phyloP scores from a whole-genome alignment of 768 basidiomycete species.

The Hortiboletus flavorubellus region DNA sequence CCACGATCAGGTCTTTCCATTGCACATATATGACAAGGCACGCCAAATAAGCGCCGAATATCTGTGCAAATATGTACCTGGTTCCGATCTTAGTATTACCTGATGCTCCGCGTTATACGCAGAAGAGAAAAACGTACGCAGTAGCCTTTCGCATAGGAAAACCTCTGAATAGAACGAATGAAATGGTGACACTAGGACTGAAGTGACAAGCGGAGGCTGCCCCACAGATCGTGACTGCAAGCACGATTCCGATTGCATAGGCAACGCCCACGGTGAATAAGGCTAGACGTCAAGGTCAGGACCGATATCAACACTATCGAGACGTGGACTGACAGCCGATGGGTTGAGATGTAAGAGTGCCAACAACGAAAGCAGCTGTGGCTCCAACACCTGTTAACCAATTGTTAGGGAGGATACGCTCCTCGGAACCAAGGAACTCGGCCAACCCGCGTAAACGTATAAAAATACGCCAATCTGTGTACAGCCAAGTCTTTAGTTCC shows the following conservation, averaged over 20 bases:
- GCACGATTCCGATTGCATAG: constrained; percentile 57
- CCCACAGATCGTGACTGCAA: constrained; percentile 51
- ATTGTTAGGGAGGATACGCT: neutral
- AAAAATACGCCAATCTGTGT: constrained; percentile 57
- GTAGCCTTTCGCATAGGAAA: constrained; percentile 52
- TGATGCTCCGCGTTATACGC: neutral
- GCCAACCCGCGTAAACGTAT: constrained; percentile 51
- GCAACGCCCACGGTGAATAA: constrained; percentile 55
- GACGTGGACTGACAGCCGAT: constrained; percentile 46
- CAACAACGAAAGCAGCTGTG: constrained; percentile 47
- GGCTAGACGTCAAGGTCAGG: constrained; percentile 33
- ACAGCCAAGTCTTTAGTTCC: constrained; percentile 4
- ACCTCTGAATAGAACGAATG: constrained; percentile 47
- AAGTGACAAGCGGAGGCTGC: constrained; percentile 63
- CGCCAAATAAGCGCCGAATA: constrained; percentile 63
- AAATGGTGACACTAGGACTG: constrained; percentile 59
- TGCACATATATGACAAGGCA: constrained; percentile 59
- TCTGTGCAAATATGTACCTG: constrained; percentile 66
- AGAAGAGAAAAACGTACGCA: constrained; percentile 36
- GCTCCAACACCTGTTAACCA: constrained; percentile 48
- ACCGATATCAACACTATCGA: neutral
- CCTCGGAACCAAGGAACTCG: neutral
- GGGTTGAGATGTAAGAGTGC: constrained; percentile 39
- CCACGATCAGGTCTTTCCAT: constrained; percentile 51
- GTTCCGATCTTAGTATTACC: constrained; percentile 9